A percentile compares a stretch with the other conserved stretches of the same genome.
Conservation (phyloP, 2,329 filamentous ascomycete species). For the Hypomyces perniciosus region DNA sequence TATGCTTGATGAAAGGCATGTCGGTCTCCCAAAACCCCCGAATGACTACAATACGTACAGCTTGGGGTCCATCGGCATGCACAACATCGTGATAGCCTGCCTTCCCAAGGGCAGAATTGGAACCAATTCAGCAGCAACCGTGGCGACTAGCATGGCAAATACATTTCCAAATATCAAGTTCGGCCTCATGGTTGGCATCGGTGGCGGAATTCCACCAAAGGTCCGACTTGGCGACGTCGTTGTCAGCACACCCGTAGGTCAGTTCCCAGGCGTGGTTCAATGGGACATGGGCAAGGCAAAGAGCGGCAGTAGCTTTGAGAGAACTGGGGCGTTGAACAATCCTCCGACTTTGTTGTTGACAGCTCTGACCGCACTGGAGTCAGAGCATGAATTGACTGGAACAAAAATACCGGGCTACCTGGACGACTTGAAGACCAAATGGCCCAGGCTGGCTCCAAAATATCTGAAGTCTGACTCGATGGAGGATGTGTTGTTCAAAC, state of each 20-base stretch:
- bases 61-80: slow-evolving; percentile 20
- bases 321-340: background rate
- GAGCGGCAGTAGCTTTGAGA: background rate
- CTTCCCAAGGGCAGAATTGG: slow-evolving; percentile 27
- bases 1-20: slow-evolving; percentile 16
- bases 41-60: slow-evolving; percentile 18
- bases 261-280: slow-evolving; percentile 9
- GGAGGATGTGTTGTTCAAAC: background rate
- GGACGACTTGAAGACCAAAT: background rate
- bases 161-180: slow-evolving; percentile 23
- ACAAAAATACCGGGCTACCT: background rate
- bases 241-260: background rate
- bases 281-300: slow-evolving; percentile 9
- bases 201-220: slow-evolving; percentile 13
- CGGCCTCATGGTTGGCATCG: slow-evolving; percentile 17
- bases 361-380: background rate
- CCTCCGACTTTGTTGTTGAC: background rate
- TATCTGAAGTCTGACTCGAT: background rate
- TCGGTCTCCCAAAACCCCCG: background rate
- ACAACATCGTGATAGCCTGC: slow-evolving; percentile 25
- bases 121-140: slow-evolving; percentile 22
- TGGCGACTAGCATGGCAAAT: slow-evolving; percentile 25
- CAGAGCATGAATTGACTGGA: background rate
- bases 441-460: background rate
- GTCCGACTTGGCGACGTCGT: slow-evolving; percentile 17